phyloP scores from a whole-genome alignment of 371 early-diverging fungal species.

The Neoconidiobolus thromboides region DNA sequence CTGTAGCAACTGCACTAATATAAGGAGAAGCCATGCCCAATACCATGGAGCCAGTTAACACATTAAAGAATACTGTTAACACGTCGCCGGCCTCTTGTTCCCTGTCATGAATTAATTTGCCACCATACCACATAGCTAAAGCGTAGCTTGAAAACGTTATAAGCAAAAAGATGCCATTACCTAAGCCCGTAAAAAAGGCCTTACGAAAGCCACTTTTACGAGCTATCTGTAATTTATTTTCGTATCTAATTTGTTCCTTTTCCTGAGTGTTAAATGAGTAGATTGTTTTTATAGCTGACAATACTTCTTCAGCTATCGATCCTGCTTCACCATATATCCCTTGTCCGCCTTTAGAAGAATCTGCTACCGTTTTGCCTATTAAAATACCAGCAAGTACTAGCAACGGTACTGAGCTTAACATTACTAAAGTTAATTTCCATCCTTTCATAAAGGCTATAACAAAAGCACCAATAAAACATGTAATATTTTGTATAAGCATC shows the following conservation, averaged over 20 bases:
- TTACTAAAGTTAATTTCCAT: background rate
- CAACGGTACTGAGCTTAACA: background rate
- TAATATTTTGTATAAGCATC: slow-evolving; percentile 24
- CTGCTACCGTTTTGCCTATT: slow-evolving; percentile 19
- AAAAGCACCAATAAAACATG: slow-evolving; percentile 41
- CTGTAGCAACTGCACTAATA: slow-evolving; percentile 30
- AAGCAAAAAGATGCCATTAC: slow-evolving; percentile 22
- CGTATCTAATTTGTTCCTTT: slow-evolving; percentile 37
- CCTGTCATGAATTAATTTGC: slow-evolving; percentile 23
- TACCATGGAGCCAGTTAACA: slow-evolving; percentile 30
- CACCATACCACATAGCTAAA: slow-evolving; percentile 62
- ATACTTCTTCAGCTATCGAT: slow-evolving; percentile 54
- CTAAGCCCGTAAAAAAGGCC: slow-evolving; percentile 23
- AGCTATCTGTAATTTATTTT: slow-evolving; percentile 22
- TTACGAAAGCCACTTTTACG: slow-evolving; percentile 21
- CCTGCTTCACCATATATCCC: slow-evolving; percentile 42
- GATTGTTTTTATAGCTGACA: slow-evolving; percentile 66
- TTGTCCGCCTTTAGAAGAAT: slow-evolving; percentile 11
- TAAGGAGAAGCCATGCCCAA: slow-evolving; percentile 28
- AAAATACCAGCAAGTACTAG: background rate
- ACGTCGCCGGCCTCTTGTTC: slow-evolving; percentile 22
- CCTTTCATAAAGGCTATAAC: slow-evolving; percentile 9
- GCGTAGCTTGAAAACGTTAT: slow-evolving; percentile 21
- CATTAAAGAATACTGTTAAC: slow-evolving; percentile 39
- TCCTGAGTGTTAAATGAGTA: slow-evolving; percentile 53